phyloP scores from a whole-genome alignment of 1,139 yeast species.

The Kazachstania sp. region DNA sequence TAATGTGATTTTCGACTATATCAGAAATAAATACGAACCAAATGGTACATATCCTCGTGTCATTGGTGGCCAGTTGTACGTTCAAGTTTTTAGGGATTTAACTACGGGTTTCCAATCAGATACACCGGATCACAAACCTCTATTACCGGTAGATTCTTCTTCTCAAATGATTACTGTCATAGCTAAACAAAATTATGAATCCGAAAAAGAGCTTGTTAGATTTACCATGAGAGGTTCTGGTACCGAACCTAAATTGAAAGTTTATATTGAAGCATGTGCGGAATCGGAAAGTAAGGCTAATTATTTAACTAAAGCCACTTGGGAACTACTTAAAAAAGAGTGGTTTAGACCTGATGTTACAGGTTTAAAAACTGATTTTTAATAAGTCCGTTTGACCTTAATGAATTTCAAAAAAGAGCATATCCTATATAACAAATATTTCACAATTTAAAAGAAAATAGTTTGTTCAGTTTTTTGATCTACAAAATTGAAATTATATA shows the following conservation, averaged over 20 bases:
- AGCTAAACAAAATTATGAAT: conserved; percentile 17
- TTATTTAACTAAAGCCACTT: conserved; percentile 51
- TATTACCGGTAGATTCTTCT: conserved; percentile 57
- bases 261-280: conserved; percentile 75
- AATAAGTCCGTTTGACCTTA: background rate
- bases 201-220: conserved; percentile 35
- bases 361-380: conserved; percentile 23
- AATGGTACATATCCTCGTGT: conserved; percentile 26
- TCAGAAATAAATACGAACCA: conserved; percentile 31
- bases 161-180: conserved; percentile 81
- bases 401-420: too few species aligned
- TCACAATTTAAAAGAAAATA: background rate
- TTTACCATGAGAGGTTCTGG: conserved; percentile 93
- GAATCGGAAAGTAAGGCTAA: conserved; percentile 39
- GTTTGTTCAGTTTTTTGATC: background rate
- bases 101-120: conserved; percentile 73
- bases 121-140: conserved; percentile 50
- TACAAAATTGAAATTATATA: too few species aligned
- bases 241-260: conserved; percentile 90
- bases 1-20: conserved; percentile 43
- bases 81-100: conserved; percentile 70
- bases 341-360: conserved; percentile 54
- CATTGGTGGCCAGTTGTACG: conserved; percentile 37
- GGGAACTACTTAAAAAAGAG: conserved; percentile 47
- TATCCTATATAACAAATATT: background rate